These are phyloP conservation scores for Penicillium sclerotiorum DNA, from an alignment of 2,329 filamentous ascomycete genomes.

Conservation along the genomic window DNA sequence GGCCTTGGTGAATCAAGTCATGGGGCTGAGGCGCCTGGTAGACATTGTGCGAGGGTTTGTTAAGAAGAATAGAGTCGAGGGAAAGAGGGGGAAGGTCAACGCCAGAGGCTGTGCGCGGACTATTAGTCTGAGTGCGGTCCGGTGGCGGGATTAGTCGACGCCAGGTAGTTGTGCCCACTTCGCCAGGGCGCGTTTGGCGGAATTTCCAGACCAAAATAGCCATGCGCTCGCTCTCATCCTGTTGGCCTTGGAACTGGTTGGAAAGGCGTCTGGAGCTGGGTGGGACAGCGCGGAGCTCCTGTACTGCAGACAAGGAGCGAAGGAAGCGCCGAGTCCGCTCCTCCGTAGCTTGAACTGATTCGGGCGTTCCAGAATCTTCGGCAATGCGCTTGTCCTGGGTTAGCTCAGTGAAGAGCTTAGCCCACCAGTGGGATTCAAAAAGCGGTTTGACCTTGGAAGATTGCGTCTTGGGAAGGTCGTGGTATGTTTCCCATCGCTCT, in stretches of 20 bases:
- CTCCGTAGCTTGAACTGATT: constrained; percentile 34
- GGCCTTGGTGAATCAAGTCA: constrained; percentile 34
- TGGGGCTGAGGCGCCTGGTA: constrained; percentile 37
- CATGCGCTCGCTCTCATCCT: constrained; percentile 40
- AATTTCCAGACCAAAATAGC: constrained; percentile 52
- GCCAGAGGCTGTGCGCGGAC: constrained; percentile 35
- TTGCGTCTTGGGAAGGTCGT: constrained; percentile 37
- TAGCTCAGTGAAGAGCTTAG: constrained; percentile 43
- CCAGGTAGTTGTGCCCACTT: constrained; percentile 50
- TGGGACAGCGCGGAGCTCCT: constrained; percentile 46
- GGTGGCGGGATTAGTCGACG: constrained; percentile 43
- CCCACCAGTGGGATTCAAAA: constrained; percentile 52
- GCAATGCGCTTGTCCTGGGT: constrained; percentile 44
- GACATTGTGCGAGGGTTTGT: constrained; percentile 32
- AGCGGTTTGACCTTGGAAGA: constrained; percentile 46
- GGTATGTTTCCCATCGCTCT: constrained; percentile 33
- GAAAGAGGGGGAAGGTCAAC: constrained; percentile 42
- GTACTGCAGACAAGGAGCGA: constrained; percentile 47
- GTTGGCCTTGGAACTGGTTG: constrained; percentile 27
- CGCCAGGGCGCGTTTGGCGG: constrained; percentile 42
- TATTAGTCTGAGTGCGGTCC: constrained; percentile 40
- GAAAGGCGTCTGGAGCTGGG: constrained; percentile 30
- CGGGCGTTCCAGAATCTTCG: constrained; percentile 38
- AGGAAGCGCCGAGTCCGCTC: constrained; percentile 41
- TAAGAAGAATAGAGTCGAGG: constrained; percentile 38